phyloP scores from a whole-genome alignment of 768 basidiomycete species.

The Leucosporidium yakuticum region DNA sequence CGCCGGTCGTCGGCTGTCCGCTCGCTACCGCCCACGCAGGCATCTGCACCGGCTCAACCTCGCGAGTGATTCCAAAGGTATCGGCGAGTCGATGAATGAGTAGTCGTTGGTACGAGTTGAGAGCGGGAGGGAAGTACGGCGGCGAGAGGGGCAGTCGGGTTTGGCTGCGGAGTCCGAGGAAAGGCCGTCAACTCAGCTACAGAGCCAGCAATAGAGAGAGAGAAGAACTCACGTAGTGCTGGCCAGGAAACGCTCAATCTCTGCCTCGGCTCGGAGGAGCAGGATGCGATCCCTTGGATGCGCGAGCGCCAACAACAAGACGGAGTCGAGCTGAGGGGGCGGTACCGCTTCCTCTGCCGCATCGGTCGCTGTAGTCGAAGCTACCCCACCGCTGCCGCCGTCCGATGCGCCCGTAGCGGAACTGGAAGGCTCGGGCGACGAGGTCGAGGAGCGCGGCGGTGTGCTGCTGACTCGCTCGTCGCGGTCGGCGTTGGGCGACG shows the following conservation, averaged over 20 bases:
- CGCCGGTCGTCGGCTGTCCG: conserved; percentile 20
- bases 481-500: too few species aligned
- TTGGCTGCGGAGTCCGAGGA: background rate
- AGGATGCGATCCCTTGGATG: conserved; percentile 25
- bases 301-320: conserved; percentile 11
- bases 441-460: too few species aligned
- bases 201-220: background rate
- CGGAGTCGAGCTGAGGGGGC: conserved; percentile 11
- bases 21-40: conserved; percentile 9
- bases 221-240: conserved; percentile 12
- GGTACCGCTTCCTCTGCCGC: background rate
- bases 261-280: conserved; percentile 29
- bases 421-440: too few species aligned
- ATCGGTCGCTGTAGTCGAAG: background rate
- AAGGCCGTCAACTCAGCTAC: background rate
- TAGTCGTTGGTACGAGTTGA: conserved; percentile 38
- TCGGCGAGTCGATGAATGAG: conserved; percentile 38
- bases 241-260: conserved; percentile 27
- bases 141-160: conserved; percentile 29
- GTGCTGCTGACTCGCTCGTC: too few species aligned
- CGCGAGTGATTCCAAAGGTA: conserved; percentile 35
- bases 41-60: conserved; percentile 27
- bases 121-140: conserved; percentile 26
- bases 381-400: too few species aligned
- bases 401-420: too few species aligned